A percentile compares a stretch with the other conserved stretches of the same genome.
These are phyloP conservation scores for Ceratocystis huliohia DNA, from an alignment of 2,329 filamentous ascomycete species.

Conservation along the genomic window DNA sequence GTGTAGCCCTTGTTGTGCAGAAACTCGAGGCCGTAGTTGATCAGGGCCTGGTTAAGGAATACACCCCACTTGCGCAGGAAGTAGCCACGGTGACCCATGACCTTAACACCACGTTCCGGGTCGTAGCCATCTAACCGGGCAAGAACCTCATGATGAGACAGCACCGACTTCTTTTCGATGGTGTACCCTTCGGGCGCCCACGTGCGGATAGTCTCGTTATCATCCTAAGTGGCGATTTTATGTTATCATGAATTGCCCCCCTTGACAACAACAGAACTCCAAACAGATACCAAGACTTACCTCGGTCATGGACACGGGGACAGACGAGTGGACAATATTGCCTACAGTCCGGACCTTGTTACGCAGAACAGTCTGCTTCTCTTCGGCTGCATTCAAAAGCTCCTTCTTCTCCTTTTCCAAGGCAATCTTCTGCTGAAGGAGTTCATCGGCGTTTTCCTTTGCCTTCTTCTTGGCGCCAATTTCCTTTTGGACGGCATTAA, in stretches of 20 bases:
- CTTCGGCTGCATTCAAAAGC: conserved; percentile 57
- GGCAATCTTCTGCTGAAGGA: conserved; percentile 64
- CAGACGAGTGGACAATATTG: conserved; percentile 64
- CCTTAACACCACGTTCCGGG: conserved; percentile 80
- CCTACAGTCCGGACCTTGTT: conserved; percentile 70
- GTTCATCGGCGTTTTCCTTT: conserved; percentile 74
- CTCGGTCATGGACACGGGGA: conserved; percentile 73
- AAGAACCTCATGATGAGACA: conserved; percentile 93
- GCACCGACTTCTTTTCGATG: conserved; percentile 60
- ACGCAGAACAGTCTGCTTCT: conserved; percentile 63
- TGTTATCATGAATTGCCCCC: too few species aligned
- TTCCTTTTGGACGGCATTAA: conserved; percentile 81
- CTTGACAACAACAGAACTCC: conserved; percentile 25
- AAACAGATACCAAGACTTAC: conserved; percentile 29
- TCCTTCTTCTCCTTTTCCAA: conserved; percentile 74
- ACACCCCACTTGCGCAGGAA: conserved; percentile 83
- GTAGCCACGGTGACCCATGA: conserved; percentile 89
- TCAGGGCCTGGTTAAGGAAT: conserved; percentile 73
- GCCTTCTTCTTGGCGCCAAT: conserved; percentile 89
- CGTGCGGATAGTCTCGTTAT: conserved; percentile 63
- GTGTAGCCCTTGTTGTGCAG: conserved; percentile 69
- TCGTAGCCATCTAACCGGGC: conserved; percentile 82
- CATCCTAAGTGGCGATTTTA: conserved; percentile 39
- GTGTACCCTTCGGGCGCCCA: conserved; percentile 69
- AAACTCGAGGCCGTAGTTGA: conserved; percentile 92